Evolutionary conservation across 371 early-diverging fungal species (phyloP), one percentile per base, ranked within the genome.

Genomic region (Umbelopsis sp.): DNA sequence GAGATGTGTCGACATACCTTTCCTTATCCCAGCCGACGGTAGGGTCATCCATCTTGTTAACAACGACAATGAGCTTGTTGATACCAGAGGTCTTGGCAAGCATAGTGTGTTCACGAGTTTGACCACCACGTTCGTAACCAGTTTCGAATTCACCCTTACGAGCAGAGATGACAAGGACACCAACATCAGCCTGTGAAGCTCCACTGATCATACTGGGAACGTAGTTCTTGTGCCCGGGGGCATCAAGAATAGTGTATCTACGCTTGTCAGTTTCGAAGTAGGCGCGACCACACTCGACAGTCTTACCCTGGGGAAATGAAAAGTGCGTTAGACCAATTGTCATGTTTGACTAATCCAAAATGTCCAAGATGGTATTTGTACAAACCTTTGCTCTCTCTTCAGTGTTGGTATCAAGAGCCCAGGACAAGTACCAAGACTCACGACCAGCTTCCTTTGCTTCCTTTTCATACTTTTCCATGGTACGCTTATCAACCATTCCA

Each of bases 91-190:
- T 97, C 88, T 97, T 98, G 71, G 96, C 99, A 76, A 99, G 79
- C 80, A 96, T 85, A 25, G 96, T 93, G 77, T 99, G 99, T 83
- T 99, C 99, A 71, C 99, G 93, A 12, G 99, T 99, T 83, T 99
- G 99, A 67, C 99, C 99, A 65, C 98, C 99, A 75, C 94, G 92
- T 77, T 99, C 99, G 76, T 99, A 99, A 45, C 99, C 99, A 68
- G 99, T 97, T 86, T 99, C 99, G 76, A 99, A 99, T 86, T 99
- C 99, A 77, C 99, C 99, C 84, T 92, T 95, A 72, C 99, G 91
- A 37, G 99, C 99, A 63, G 99, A 98, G 64, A 99, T 96, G 18
- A 99, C 88, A 69, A 99, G 82, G 14, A 99, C 93, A 70, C 95
- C 99, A 48, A 97, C 86, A 80, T 99, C 99, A 24, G 98, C 98